These are phyloP conservation scores for Crucibulum laeve DNA, from an alignment of 768 basidiomycete genomes.

Conservation along the genomic window DNA sequence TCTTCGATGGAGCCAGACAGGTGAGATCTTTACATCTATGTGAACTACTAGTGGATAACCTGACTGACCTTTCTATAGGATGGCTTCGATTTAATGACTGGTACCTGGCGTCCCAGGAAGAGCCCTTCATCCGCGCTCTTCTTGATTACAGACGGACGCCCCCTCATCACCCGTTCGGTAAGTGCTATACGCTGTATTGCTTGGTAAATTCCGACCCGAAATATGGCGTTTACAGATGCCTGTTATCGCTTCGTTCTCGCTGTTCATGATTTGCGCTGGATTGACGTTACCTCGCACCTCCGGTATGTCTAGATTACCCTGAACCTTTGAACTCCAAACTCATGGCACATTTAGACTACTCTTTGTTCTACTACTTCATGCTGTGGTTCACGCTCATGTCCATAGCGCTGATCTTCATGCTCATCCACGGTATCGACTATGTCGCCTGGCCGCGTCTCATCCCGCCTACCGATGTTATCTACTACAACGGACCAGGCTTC, in stretches of 20 bases:
- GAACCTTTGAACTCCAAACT: conserved; percentile 6
- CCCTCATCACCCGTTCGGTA: conserved; percentile 82
- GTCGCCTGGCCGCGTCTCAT: conserved; percentile 92
- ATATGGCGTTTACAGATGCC: conserved; percentile 59
- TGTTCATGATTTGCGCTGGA: conserved; percentile 87
- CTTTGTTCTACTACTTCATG: conserved; percentile 78
- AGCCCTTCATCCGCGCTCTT: conserved; percentile 67
- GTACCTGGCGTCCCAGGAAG: conserved; percentile 82
- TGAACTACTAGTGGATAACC: conserved; percentile 1
- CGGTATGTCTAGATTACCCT: conserved; percentile 36
- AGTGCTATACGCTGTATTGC: conserved; percentile 18
- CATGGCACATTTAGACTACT: conserved; percentile 66
- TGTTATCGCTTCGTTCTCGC: conserved; percentile 69
- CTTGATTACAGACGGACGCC: conserved; percentile 72
- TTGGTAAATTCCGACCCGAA: neutral
- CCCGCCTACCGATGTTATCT: conserved; percentile 78
- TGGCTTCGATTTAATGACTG: conserved; percentile 92
- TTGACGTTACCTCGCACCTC: conserved; percentile 84
- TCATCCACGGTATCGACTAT: conserved; percentile 87
- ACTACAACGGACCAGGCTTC: conserved; percentile 87
- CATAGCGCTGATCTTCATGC: conserved; percentile 65
- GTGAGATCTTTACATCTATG: conserved; percentile 29
- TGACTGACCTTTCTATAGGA: conserved; percentile 48
- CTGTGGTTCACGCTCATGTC: conserved; percentile 71
- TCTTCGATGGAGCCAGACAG: conserved; percentile 92